Conservation (phyloP, 768 basidiomycete species). For the Terana coerulea region DNA sequence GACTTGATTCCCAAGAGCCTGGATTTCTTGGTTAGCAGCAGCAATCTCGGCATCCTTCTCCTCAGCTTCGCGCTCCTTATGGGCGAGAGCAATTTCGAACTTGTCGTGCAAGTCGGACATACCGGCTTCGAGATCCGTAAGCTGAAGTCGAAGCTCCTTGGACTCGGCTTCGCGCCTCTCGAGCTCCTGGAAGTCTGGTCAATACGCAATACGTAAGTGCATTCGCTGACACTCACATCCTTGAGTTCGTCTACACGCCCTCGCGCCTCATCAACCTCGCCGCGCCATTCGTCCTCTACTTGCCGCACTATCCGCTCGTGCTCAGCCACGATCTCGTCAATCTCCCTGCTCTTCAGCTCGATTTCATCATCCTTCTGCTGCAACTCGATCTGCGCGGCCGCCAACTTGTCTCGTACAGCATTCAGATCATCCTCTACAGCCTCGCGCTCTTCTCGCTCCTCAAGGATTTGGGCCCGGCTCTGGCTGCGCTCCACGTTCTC, state of each 20-base stretch:
- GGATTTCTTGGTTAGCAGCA: slow-evolving; percentile 69
- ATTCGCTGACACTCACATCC: slow-evolving; percentile 45
- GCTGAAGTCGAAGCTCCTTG: slow-evolving; percentile 65
- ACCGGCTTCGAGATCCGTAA: slow-evolving; percentile 73
- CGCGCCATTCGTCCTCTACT: slow-evolving; percentile 83
- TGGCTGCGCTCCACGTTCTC: slow-evolving; percentile 68
- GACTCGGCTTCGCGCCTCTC: slow-evolving; percentile 79
- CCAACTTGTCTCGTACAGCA: slow-evolving; percentile 68
- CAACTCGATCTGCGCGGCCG: slow-evolving; percentile 76
- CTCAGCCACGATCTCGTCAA: slow-evolving; percentile 73
- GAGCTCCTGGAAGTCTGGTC: slow-evolving; percentile 45
- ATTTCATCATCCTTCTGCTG: slow-evolving; percentile 87
- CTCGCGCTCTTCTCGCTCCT: slow-evolving; percentile 71
- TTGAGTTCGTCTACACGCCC: slow-evolving; percentile 76
- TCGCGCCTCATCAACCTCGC: slow-evolving; percentile 79
- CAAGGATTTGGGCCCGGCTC: slow-evolving; percentile 66
- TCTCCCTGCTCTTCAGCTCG: slow-evolving; percentile 71
- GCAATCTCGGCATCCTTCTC: slow-evolving; percentile 79
- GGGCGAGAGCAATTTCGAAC: slow-evolving; percentile 69
- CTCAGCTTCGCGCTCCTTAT: slow-evolving; percentile 74
- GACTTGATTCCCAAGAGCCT: slow-evolving; percentile 72
- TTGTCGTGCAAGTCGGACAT: slow-evolving; percentile 67
- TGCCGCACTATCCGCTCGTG: slow-evolving; percentile 68
- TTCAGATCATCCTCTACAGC: slow-evolving; percentile 79
- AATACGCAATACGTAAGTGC: slow-evolving; percentile 9